A percentile compares a stretch with the other conserved stretches of the same genome.
These are phyloP conservation scores for Dryadomyces sulphureus DNA, from an alignment of 2,329 filamentous ascomycete species.

Conservation along the genomic window DNA sequence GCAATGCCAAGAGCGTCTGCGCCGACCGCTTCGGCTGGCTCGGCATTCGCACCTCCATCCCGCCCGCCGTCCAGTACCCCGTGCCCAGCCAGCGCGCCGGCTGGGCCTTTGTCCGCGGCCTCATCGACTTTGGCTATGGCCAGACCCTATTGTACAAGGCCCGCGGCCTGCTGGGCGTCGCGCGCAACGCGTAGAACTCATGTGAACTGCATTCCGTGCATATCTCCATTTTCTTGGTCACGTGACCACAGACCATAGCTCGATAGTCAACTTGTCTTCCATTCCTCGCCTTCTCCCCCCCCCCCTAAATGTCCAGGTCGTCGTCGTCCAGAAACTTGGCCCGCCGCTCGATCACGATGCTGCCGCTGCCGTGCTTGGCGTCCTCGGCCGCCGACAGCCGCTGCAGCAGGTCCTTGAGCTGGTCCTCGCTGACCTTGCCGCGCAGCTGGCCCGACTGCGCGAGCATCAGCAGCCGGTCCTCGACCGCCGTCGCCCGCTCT, in stretches of 20 bases:
- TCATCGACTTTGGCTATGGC: slow-evolving; percentile 48
- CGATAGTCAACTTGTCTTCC: neutral
- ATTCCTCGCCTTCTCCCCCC: neutral
- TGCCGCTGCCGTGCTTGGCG: slow-evolving; percentile 29
- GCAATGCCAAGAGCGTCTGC: slow-evolving; percentile 79
- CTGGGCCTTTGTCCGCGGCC: slow-evolving; percentile 49
- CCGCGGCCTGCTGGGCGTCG: slow-evolving; percentile 8
- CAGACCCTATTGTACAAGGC: slow-evolving; percentile 11
- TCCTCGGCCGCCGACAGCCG: slow-evolving; percentile 74
- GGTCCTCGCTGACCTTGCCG: slow-evolving; percentile 76
- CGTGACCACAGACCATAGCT: neutral
- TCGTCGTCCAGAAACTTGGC: slow-evolving; percentile 74
- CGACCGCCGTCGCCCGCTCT: slow-evolving; percentile 74
- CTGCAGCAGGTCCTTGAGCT: slow-evolving; percentile 85
- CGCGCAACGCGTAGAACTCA: slow-evolving; percentile 8
- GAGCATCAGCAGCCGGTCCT: slow-evolving; percentile 85
- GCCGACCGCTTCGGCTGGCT: slow-evolving; percentile 51
- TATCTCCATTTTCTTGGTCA: neutral
- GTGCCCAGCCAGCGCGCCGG: slow-evolving; percentile 47
- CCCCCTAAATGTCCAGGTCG: slow-evolving; percentile 24
- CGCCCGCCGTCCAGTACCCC: slow-evolving; percentile 67
- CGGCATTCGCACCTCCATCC: slow-evolving; percentile 62
- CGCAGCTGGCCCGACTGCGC: slow-evolving; percentile 77
- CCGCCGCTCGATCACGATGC: slow-evolving; percentile 68
- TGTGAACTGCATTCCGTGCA: neutral